Base-by-base conservation (phyloP, 257 asterid genomes). In the Przewalskia tangutica region DNA sequence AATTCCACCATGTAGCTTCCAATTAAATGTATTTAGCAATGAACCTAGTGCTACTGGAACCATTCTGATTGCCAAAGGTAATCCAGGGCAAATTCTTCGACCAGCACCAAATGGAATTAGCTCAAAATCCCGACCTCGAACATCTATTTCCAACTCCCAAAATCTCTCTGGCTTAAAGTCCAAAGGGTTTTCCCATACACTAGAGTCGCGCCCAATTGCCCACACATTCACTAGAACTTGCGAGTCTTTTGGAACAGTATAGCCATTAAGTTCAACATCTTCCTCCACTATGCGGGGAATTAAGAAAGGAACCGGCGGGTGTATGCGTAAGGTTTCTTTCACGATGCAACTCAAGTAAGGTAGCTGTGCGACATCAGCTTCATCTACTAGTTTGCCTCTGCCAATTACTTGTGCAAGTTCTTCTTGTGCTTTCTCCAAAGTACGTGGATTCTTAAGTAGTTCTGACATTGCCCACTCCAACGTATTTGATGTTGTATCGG, bases 391-490 rank as follows among this genome's bases (percentile, higher is more conserved):
- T 16, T 82, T 86, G 10, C 85, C 84, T 84, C 65, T 75, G 3
- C 89, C 87, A 23, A 86, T 53, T 10, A 75, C 82, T 64, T 79
- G 42, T 46, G 71, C 84, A 17, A 87, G 81, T 81, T 87, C 90
- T 8, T 36, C 67, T 85, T 84, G 77, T 13, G 86, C 82, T 81
- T 87, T 81, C 38, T 55, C 51, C 88, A 87, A 81, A 0, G 44
- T 68, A 11, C 77, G 82, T 38, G 81, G 88, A 34, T 79, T 56
- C 4, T 60, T 38, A 0, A 85, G 78, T 42, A 79, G n/a, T 65
- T 87, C 90, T 40, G 86, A 48, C 86, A 85, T 83, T 40, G 82
- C 84, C 90, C 90, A 87, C 50, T 85, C 88, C 0, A 81, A 34
- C 6, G 85, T 81, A 51, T 18, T 81, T 0, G 90, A 83, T 23